phyloP scores from a whole-genome alignment of 2,329 filamentous ascomycete species.

The Nemania serpens region DNA sequence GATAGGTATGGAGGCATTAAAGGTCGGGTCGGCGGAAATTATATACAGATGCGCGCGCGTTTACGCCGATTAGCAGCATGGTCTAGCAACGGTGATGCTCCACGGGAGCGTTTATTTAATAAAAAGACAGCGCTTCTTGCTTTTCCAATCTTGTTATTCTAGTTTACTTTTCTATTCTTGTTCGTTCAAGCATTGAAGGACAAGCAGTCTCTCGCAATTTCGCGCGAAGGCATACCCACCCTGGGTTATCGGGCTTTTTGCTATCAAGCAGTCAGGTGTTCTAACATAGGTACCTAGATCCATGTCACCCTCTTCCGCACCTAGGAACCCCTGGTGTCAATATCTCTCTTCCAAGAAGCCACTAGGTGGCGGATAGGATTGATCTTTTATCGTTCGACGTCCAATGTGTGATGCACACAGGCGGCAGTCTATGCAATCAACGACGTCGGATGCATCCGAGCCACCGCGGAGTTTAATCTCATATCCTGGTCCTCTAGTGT shows the following conservation, averaged over 20 bases:
- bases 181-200: neutral
- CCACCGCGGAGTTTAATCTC: constrained; percentile 1
- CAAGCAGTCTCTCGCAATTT: neutral
- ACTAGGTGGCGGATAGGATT: no score
- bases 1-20: constrained; percentile 7
- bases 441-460: constrained; percentile 8
- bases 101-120: constrained; percentile 5
- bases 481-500: neutral
- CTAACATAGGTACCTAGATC: neutral
- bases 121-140: constrained; percentile 14
- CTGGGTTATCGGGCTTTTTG: neutral
- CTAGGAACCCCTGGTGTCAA: neutral
- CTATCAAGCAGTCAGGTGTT: neutral
- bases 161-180: neutral
- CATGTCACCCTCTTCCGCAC: neutral
- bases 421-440: constrained; percentile 14
- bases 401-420: neutral
- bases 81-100: neutral
- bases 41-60: constrained; percentile 16
- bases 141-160: neutral
- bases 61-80: constrained; percentile 7
- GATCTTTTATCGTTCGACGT: no score
- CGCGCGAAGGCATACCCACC: neutral
- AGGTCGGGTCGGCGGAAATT: neutral
- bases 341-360: no score